Percentiles rank a stretch among this genome's conserved stretches.
Conservation (phyloP, 2,329 filamentous ascomycete species). For the Alternaria panax region DNA sequence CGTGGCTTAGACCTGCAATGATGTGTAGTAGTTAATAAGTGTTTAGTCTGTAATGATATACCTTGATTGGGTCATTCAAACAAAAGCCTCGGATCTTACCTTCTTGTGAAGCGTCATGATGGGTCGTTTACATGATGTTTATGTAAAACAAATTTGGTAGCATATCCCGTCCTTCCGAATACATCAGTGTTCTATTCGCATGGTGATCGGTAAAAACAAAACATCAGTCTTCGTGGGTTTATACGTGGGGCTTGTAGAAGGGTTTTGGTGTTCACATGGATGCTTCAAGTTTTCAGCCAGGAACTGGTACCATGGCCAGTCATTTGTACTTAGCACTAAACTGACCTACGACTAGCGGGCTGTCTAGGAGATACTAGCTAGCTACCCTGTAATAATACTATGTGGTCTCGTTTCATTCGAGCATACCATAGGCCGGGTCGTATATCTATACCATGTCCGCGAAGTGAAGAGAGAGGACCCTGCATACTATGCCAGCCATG, state of each 20-base stretch:
- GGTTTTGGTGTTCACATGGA: no score
- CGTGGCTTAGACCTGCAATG: background rate
- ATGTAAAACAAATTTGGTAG: background rate
- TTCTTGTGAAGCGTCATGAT: background rate
- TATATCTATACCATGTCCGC: background rate
- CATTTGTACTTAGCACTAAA: background rate
- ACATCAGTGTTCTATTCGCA: background rate
- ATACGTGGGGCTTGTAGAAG: background rate
- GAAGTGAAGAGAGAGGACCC: background rate
- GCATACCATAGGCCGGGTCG: background rate
- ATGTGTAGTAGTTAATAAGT: background rate
- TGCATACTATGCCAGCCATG: background rate
- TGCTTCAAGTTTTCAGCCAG: background rate
- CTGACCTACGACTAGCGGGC: background rate
- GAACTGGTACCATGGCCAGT: background rate
- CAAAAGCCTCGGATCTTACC: background rate
- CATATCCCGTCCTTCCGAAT: background rate
- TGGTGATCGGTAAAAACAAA: background rate
- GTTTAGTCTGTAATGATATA: background rate
- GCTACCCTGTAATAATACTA: background rate
- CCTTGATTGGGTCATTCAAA: background rate
- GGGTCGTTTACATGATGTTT: no score
- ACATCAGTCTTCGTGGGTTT: background rate
- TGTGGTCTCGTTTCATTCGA: background rate
- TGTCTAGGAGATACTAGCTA: background rate